Evolutionary conservation across 2,329 filamentous ascomycete species (phyloP), one percentile per base, ranked within the genome.

Genomic region (Pseudopyrenochaeta lycopersici): DNA sequence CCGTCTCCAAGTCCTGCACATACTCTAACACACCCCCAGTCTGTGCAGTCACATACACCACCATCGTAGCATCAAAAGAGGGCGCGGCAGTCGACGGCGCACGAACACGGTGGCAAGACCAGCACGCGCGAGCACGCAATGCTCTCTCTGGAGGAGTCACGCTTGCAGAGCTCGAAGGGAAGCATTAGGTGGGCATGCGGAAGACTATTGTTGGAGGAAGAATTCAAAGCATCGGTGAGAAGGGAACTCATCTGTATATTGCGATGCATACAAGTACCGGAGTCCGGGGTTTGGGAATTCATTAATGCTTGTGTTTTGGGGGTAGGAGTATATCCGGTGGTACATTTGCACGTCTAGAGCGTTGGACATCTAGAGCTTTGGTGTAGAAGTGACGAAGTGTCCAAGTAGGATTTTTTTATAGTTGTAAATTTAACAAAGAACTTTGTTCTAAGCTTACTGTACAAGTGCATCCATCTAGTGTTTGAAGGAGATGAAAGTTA

Each of bases 61-160:
- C 66, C 33, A 45, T 71, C 23, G 70, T 70, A 2, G 73, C 73
- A 4, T 49, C 60, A 14, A 63, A 65, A 55, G 73, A 75, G 64
- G 73, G 72, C 43, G 65, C 63, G 10, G 58, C 67, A 14, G 64
- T 75, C 31, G 72, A 74, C 54, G 56, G 52, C 35, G 72, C 73
- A 11, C 67, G 70, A 29, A 67, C 63, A 39, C 60, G 72, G n/a
- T 75, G 71, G 69, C 68, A 73, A 53, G 38, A 67, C 2, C 72
- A 75, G 54, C 63, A 68, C 20, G 63, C 62, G 1, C 55, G 57
- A 12, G 63, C 65, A 2, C 50, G 60, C 6, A 52, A 59, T 10
- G 64, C 60, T 2, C 20, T 66, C 0, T 53, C 46, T 1, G 61
- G 63, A 1, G 64, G 62, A 4, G 43, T 57, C 12, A 56, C 50